Evolutionary conservation across 192 early-diverging fungal species (phyloP).

Genomic region (Umbelopsis ramanniana): DNA sequence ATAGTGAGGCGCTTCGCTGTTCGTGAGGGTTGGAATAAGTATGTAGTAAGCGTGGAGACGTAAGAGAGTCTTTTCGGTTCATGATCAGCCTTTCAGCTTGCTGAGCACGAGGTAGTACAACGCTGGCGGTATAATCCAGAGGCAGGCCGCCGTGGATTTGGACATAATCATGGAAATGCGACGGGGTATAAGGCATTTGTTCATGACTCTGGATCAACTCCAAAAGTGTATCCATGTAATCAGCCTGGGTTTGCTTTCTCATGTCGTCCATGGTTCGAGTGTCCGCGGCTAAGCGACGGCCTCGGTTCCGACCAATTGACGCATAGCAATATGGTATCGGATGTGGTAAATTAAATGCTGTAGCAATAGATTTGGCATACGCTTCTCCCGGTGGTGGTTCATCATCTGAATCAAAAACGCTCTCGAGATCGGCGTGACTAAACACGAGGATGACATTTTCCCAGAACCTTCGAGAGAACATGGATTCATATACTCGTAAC

Average conservation of each 20-base stretch:
- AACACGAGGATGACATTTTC: constrained; percentile 28
- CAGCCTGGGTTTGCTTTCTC: constrained; percentile 7
- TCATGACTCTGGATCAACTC: constrained; percentile 2
- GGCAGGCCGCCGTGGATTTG: neutral
- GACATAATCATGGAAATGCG: constrained; percentile 2
- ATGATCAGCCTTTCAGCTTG: neutral
- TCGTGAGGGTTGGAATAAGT: neutral
- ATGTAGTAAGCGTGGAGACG: neutral
- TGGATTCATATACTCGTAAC: constrained; percentile 20
- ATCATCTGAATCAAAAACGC: constrained; percentile 5
- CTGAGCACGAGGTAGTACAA: neutral
- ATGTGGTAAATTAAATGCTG: constrained; percentile 1
- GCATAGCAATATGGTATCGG: constrained; percentile 22
- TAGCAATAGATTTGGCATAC: constrained; percentile 9
- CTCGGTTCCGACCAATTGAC: constrained; percentile 13
- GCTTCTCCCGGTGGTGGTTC: neutral
- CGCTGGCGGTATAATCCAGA: neutral
- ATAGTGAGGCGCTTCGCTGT: constrained; percentile 7
- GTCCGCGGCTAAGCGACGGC: neutral
- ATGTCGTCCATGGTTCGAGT: constrained; percentile 18
- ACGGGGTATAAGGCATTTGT: neutral
- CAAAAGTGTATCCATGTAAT: constrained; percentile 20
- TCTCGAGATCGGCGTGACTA: constrained; percentile 25
- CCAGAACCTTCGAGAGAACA: constrained; percentile 23
- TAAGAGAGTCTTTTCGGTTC: neutral